These are phyloP conservation scores for Globisporangium rhizosaccharum DNA, from an alignment of 352 stramenopile species.

Conservation along the genomic window DNA sequence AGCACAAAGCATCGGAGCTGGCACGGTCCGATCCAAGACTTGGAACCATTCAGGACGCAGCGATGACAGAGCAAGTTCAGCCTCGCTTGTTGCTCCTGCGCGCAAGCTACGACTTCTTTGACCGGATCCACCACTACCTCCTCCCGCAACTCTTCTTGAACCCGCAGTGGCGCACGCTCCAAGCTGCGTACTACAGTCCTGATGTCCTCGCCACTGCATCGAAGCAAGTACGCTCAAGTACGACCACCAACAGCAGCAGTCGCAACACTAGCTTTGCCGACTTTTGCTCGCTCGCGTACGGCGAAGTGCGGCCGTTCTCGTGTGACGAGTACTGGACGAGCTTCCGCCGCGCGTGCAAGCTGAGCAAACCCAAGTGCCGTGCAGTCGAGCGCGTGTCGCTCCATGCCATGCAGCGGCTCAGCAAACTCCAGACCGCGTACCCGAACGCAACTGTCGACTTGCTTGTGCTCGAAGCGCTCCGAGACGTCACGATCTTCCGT, in stretches of 20 bases:
- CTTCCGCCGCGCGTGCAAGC: slow-evolving; percentile 1
- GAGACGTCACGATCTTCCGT: slow-evolving; percentile 3
- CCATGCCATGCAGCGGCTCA: not conserved
- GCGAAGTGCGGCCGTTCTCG: slow-evolving; percentile 7
- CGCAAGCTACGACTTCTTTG: slow-evolving; percentile 7
- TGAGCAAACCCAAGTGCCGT: not conserved
- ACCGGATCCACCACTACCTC: slow-evolving; percentile 15
- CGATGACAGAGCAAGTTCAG: not conserved
- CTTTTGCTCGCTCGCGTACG: slow-evolving; percentile 9
- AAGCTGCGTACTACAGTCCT: slow-evolving; percentile 5
- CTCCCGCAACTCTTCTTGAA: slow-evolving; percentile 4
- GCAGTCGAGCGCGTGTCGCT: not conserved
- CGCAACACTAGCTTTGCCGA: not conserved
- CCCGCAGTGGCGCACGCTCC: slow-evolving; percentile 5
- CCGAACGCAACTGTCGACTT: slow-evolving; percentile 7
- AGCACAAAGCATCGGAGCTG: not conserved
- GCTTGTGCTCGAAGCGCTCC: slow-evolving; percentile 6
- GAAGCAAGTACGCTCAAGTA: not conserved
- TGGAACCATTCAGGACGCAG: too few species aligned
- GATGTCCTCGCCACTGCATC: not conserved
- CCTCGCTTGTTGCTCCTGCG: not conserved
- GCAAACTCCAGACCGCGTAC: not conserved
- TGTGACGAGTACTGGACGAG: slow-evolving; percentile 10
- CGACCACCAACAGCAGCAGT: not conserved
- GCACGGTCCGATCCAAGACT: too few species aligned